A percentile compares a stretch with the other conserved stretches of the same genome.
phyloP scores from a whole-genome alignment of 768 basidiomycete genomes.

The Kwoniella sp. region DNA sequence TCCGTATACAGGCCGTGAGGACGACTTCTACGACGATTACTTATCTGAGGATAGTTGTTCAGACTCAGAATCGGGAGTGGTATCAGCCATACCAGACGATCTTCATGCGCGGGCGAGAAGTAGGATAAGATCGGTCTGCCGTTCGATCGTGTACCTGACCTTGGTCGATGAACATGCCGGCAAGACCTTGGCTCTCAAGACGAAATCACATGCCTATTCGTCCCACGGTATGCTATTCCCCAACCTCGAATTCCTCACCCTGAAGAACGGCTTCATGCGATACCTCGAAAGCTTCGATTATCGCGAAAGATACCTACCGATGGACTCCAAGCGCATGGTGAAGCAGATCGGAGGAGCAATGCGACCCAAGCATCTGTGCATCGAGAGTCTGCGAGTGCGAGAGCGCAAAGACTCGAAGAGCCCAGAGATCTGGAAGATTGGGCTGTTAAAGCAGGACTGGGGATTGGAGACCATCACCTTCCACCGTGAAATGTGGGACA shows the following conservation, averaged over 20 bases:
- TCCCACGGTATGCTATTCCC: not conserved
- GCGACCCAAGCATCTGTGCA: slow-evolving; percentile 10
- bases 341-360: not conserved
- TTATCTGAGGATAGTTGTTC: no score
- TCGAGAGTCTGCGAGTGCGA: slow-evolving; percentile 3
- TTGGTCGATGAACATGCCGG: no score
- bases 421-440: slow-evolving; percentile 13
- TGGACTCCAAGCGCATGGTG: slow-evolving; percentile 1
- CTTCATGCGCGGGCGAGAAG: no score
- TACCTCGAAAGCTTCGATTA: slow-evolving; percentile 9
- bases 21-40: no score
- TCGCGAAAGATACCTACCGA: not conserved
- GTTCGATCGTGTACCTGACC: no score
- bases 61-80: no score
- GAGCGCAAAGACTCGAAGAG: slow-evolving; percentile 9
- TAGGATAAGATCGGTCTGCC: no score
- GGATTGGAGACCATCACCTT: slow-evolving; percentile 4
- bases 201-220: no score
- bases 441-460: slow-evolving; percentile 8
- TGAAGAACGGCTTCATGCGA: slow-evolving; percentile 7
- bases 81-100: no score
- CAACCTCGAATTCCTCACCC: slow-evolving; percentile 2
- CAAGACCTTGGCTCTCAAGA: no score
- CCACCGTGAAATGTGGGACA: slow-evolving; percentile 1
- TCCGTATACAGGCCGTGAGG: no score